Percentiles rank a stretch among this genome's conserved stretches.
Conservation (phyloP, 768 basidiomycete genomes). For the Mycena alexandri region DNA sequence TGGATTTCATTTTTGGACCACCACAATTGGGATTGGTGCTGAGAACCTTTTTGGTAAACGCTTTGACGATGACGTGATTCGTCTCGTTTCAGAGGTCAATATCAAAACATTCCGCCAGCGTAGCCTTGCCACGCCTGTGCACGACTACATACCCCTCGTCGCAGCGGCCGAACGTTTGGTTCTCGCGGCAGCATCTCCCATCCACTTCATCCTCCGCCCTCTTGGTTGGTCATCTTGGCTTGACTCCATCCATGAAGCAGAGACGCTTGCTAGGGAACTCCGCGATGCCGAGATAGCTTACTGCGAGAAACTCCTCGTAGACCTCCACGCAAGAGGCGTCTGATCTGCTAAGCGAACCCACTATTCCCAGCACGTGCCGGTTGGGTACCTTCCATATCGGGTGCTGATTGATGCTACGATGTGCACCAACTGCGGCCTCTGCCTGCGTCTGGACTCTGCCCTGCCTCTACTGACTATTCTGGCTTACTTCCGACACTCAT, state of each 20-base stretch:
- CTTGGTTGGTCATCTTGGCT: neutral
- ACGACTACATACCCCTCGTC: slow-evolving; percentile 28
- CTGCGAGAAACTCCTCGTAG: slow-evolving; percentile 21
- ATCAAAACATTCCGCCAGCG: slow-evolving; percentile 27
- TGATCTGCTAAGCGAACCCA: no score
- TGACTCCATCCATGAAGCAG: slow-evolving; percentile 11
- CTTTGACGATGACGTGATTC: slow-evolving; percentile 20
- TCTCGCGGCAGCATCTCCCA: neutral
- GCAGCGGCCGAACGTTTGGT: slow-evolving; percentile 5
- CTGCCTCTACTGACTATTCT: no score
- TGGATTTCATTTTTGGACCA: slow-evolving; percentile 26
- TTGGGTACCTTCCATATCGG: no score
- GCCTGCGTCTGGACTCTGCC: no score
- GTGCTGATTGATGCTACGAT: no score
- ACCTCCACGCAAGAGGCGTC: no score
- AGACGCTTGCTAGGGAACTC: slow-evolving; percentile 16
- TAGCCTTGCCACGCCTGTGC: slow-evolving; percentile 28
- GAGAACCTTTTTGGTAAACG: slow-evolving; percentile 27
- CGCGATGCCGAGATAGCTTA: slow-evolving; percentile 26
- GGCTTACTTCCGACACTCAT: no score
- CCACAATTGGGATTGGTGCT: slow-evolving; percentile 20
- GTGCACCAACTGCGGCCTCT: no score
- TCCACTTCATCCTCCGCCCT: slow-evolving; percentile 2
- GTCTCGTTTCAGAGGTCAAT: slow-evolving; percentile 24
- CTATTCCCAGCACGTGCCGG: no score